A percentile compares a stretch with the other conserved stretches of the same genome.
phyloP scores from a whole-genome alignment of 169 alveolate genomes.

The Cyclospora cayetanensis region DNA sequence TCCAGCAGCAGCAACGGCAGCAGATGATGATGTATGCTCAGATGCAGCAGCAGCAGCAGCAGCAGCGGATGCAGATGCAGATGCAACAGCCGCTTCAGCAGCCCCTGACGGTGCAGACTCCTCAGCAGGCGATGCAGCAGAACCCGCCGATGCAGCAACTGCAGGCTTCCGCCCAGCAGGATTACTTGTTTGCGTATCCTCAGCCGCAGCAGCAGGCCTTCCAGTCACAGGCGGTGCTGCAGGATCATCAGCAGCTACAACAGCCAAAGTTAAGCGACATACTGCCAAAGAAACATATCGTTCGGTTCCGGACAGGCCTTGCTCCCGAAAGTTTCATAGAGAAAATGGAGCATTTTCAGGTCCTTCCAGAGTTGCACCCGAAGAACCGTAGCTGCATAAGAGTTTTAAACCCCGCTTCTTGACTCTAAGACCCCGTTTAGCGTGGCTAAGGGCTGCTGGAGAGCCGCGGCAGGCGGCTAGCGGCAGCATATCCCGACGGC shows the following conservation, averaged over 20 bases:
- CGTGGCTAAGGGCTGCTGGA: no score
- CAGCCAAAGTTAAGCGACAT: constrained; percentile 56
- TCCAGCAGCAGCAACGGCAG: constrained; percentile 37
- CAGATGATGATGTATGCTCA: background rate
- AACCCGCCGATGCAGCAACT: background rate
- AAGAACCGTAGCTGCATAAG: no score
- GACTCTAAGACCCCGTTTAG: no score
- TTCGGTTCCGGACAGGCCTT: constrained; percentile 66
- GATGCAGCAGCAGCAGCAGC: constrained; percentile 34
- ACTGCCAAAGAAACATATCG: constrained; percentile 43
- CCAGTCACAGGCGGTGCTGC: constrained; percentile 1
- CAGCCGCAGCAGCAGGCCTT: constrained; percentile 2
- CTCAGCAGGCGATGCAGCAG: constrained; percentile 15
- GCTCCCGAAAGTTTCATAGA: constrained; percentile 69
- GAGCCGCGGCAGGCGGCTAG: no score
- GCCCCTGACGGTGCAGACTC: background rate
- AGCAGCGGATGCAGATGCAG: background rate
- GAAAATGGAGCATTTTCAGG: constrained; percentile 68
- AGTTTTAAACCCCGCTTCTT: no score
- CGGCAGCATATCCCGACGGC: no score
- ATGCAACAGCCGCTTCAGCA: constrained; percentile 23
- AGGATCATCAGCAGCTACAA: background rate
- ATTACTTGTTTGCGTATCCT: no score
- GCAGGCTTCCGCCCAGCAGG: no score
- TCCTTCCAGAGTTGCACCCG: background rate